phyloP scores from a whole-genome alignment of 345 rosid genomes.

The Salix dunnii region DNA sequence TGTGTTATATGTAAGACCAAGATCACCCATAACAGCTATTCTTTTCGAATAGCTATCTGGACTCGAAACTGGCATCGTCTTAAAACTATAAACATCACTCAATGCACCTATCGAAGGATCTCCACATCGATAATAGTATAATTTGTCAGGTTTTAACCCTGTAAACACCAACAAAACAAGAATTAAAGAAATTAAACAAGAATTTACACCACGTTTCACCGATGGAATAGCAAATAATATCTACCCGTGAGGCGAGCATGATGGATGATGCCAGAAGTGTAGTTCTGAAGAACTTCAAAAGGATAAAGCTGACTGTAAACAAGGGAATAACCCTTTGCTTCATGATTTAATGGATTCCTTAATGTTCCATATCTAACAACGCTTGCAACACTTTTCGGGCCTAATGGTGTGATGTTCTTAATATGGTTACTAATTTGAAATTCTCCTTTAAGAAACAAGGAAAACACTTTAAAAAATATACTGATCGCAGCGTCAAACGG shows the following conservation, averaged over 20 bases:
- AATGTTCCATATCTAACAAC: slow-evolving; percentile 54
- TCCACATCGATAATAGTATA: slow-evolving; percentile 67
- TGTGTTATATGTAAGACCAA: slow-evolving; percentile 83
- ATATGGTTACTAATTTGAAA: slow-evolving; percentile 41
- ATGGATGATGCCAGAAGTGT: slow-evolving; percentile 85
- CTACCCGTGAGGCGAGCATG: slow-evolving; percentile 68
- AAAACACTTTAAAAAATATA: neutral
- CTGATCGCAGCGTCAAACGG: no score
- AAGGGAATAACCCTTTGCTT: slow-evolving; percentile 53
- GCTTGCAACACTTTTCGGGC: slow-evolving; percentile 52
- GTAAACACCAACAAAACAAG: neutral
- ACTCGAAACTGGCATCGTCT: slow-evolving; percentile 68
- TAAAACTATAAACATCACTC: slow-evolving; percentile 51
- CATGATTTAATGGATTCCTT: slow-evolving; percentile 19
- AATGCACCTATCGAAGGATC: slow-evolving; percentile 62
- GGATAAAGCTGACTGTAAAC: slow-evolving; percentile 66
- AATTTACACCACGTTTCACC: neutral
- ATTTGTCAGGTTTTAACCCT: slow-evolving; percentile 65
- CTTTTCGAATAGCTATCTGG: slow-evolving; percentile 58
- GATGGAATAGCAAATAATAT: neutral
- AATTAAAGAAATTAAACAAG: neutral
- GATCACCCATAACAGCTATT: slow-evolving; percentile 70
- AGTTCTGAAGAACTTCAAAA: slow-evolving; percentile 50
- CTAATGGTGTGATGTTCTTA: slow-evolving; percentile 33
- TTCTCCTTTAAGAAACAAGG: slow-evolving; percentile 43